Evolutionary conservation across 192 early-diverging fungal species (phyloP), one percentile per base, ranked within the genome.

Genomic region (Phycomyces nitens): DNA sequence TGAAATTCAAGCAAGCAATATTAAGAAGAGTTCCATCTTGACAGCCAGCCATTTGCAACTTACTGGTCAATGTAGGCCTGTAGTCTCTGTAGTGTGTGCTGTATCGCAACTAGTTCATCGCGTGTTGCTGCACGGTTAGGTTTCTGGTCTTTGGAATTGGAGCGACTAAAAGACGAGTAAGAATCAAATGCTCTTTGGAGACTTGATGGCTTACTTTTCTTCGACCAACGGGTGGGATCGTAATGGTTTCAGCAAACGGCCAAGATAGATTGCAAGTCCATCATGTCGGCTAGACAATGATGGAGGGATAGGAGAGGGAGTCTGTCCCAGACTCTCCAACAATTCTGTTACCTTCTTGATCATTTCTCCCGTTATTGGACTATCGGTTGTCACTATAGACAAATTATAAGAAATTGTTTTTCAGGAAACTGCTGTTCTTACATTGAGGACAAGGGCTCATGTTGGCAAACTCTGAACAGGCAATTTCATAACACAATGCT

Each of bases 401-500:
- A 47, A n/a, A n/a, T 18, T n/a, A 11, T 47, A 47, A 18, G 18
- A 10, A 7, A 42, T 42, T 14, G 44, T 47, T 11, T n/a, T n/a
- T 11, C 44, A 9, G 7, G 29, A 7, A 2, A 18, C 11, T 47
- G 11, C 11, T 47, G 5, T 47, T 47, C 65, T 59, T 68, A 73
- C 68, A 58, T 58, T 71, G 65, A 29, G 72, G 57, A 56, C 69
- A 66, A 22, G 65, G 24, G 21, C 29, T 42, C 16, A 59, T 21
- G 1, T 62, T 58, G 44, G 65, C 53, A 20, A 58, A 43, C 1
- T 61, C 79, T 42, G 70, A 61, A 5, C 70, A 67, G 55, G 86
- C 88, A 3, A 94, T 78, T 2, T 85, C 85, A 6, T 91, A 80
- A 65, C 89, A 91, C 90, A 96, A 93, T 42, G 92, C 88, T 57